Evolutionary conservation across 352 stramenopile species (phyloP), one percentile per base, ranked within the genome.

Genomic region (Phytophthora agathidicida): DNA sequence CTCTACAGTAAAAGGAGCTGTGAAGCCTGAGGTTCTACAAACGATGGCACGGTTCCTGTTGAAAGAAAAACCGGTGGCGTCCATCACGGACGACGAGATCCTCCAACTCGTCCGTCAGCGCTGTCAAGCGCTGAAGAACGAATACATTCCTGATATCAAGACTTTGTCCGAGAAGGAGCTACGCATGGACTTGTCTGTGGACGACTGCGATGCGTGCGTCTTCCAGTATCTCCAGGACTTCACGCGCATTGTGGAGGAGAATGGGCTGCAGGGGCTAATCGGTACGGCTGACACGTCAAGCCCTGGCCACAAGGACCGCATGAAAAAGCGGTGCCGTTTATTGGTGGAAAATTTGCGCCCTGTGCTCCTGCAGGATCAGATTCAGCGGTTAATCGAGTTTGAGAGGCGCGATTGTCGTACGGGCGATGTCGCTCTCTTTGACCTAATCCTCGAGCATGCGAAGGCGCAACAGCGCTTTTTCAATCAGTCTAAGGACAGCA

Each of bases 181-280:
- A 9, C 30, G 36, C 8, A 66, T 71, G 47, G 39, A 68, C 24
- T 16, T 69, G 11, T 51, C 7, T 0, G 10, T 56, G 7, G 46
- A 60, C 3, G 46, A 64, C 47, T 52, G 31, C 19, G 53, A 65
- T 16, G 33, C 33, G 6, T 26, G 26, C 3, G 52, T 56, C 19
- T 70, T 51, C 20, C 37, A 52, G 27, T 60, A 60, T 30, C 56
- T 60, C 14, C 38, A 55, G 16, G 42, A 70, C 37, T 70, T 57
- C 41, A 51, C 39, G 1, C 11, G 32, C 7, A 51, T 65, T 9
- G 45, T 70, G 38, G 35, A 60, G 11, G 47, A 53, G 3, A 64
- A 59, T 19, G 41, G 42, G 5, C 36, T 56, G 14, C 38, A 70
- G 9, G 22, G 16, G n/a, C 22, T 53, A 7, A 58, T 68, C 23